Percentiles rank a stretch among this genome's conserved stretches.
These are phyloP conservation scores for Blastobotrys serpentis DNA, from an alignment of 1,139 yeast genomes.

Conservation along the genomic window DNA sequence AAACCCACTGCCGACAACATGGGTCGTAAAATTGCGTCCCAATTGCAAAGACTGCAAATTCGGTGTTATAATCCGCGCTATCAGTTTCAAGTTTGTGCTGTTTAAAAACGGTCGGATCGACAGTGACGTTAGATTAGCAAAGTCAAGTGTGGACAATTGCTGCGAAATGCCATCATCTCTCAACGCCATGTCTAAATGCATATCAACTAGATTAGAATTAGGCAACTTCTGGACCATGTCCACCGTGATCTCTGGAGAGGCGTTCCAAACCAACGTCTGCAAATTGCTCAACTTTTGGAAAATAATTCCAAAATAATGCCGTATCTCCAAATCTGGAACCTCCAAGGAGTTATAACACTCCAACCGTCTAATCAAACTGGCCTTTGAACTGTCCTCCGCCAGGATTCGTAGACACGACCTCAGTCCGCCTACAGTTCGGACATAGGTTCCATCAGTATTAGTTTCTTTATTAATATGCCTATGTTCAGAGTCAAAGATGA, in stretches of 20 bases:
- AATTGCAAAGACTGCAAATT: slow-evolving; percentile 21
- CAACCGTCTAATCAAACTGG: slow-evolving; percentile 24
- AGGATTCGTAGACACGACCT: slow-evolving; percentile 27
- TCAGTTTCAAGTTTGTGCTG: slow-evolving; percentile 19
- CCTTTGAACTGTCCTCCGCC: slow-evolving; percentile 9
- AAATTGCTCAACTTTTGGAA: slow-evolving; percentile 24
- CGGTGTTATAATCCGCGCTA: slow-evolving; percentile 23
- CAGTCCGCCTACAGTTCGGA: slow-evolving; percentile 30
- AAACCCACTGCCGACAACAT: slow-evolving; percentile 27
- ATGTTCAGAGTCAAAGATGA: slow-evolving; percentile 29
- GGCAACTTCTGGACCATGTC: slow-evolving; percentile 22
- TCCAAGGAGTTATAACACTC: slow-evolving; percentile 28
- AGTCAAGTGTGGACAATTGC: slow-evolving; percentile 17
- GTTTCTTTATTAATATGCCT: slow-evolving; percentile 27
- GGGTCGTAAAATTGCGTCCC: slow-evolving; percentile 22
- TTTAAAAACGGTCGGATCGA: slow-evolving; percentile 24
- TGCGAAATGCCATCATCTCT: slow-evolving; percentile 20
- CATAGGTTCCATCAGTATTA: slow-evolving; percentile 19
- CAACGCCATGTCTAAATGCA: slow-evolving; percentile 25
- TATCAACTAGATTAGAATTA: slow-evolving; percentile 18
- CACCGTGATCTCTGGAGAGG: slow-evolving; percentile 27
- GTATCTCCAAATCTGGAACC: slow-evolving; percentile 28
- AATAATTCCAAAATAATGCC: slow-evolving; percentile 19
- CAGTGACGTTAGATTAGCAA: slow-evolving; percentile 23
- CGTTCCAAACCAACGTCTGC: slow-evolving; percentile 25